Base-by-base conservation (phyloP, 2,329 filamentous ascomycete species). In the Monosporascus sp. region DNA sequence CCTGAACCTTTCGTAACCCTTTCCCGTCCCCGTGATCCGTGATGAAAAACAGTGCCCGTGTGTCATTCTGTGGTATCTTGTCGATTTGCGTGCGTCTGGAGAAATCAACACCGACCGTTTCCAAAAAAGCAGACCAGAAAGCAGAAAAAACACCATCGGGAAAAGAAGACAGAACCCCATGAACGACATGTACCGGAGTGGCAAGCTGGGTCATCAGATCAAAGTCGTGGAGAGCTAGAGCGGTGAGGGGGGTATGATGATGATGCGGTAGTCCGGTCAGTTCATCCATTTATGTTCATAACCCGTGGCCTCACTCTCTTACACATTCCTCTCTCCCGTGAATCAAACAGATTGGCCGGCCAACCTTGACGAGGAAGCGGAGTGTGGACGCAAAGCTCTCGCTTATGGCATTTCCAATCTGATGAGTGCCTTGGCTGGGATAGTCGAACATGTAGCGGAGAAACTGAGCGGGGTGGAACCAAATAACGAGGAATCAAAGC, bases 371-470 rank as follows among this genome's bases (percentile, higher is more conserved):
- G 59, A 76, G 75, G 15, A 77, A 78, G 75, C 72, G 75, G 74
- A 76, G 73, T 70, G 62, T 58, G 51, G 62, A 61, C 56, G 63
- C 65, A 68, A 64, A 59, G 63, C 54, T 71, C 74, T 74, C 74
- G 75, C 75, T 68, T 72, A 72, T 72, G 71, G 71, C 72, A 65
- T 69, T 63, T 71, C 71, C 76, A 79, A 78, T 79, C 73, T 79
- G 76, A 76, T 72, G 72, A 74, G 64, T 59, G 59, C 58, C 5
- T n/a, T 27, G 15, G 8, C 25, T 61, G 62, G 58, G 65, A 65
- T 69, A 68, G 58, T 50, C 50, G 62, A 66, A 57, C 48, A 3
- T n/a, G 43, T 45, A 20, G 43, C 9, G 20, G 11, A 24, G 15
- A 27, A n/a, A 15, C 11, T 60, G 65, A 68, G 69, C 72, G 70